Conservation (phyloP, 2,329 filamentous ascomycete species). For the Sporothrix euskadiensis region DNA sequence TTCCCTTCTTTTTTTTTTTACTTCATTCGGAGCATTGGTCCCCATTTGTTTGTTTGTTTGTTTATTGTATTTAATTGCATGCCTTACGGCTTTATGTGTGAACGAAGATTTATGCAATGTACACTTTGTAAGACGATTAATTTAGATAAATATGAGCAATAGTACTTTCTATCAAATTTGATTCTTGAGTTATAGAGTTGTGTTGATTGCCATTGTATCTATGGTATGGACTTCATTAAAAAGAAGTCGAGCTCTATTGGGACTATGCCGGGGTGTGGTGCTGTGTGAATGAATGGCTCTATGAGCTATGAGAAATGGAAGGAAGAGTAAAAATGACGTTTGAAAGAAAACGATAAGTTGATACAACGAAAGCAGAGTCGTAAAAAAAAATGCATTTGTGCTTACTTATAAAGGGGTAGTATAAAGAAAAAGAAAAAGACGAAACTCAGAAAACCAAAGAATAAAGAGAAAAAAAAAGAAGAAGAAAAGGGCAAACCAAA, state of each 20-base stretch:
- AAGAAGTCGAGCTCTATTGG: background rate
- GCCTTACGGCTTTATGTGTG: background rate
- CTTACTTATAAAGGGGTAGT: background rate
- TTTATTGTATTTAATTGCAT: background rate
- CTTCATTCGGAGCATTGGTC: too few relatives aligned
- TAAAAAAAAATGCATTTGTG: background rate
- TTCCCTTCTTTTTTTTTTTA: background rate
- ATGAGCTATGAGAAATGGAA: background rate
- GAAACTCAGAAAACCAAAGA: background rate
- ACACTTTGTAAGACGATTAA: background rate
- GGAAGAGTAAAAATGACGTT: background rate
- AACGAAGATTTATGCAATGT: slow-evolving; percentile 5
- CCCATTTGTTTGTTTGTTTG: background rate
- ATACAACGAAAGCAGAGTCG: background rate
- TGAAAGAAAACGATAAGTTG: background rate
- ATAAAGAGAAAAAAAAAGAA: background rate
- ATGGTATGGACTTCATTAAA: background rate
- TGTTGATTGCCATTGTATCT: background rate
- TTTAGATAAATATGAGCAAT: background rate
- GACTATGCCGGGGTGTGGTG: background rate
- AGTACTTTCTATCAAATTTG: background rate
- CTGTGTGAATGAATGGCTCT: background rate
- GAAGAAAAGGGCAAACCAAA: background rate
- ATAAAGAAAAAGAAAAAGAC: background rate
- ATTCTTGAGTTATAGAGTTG: background rate